Percentiles rank a stretch among this genome's conserved stretches.
These are phyloP conservation scores for Eimeria nieschulzi DNA, from an alignment of 169 alveolate species.

Conservation along the genomic window DNA sequence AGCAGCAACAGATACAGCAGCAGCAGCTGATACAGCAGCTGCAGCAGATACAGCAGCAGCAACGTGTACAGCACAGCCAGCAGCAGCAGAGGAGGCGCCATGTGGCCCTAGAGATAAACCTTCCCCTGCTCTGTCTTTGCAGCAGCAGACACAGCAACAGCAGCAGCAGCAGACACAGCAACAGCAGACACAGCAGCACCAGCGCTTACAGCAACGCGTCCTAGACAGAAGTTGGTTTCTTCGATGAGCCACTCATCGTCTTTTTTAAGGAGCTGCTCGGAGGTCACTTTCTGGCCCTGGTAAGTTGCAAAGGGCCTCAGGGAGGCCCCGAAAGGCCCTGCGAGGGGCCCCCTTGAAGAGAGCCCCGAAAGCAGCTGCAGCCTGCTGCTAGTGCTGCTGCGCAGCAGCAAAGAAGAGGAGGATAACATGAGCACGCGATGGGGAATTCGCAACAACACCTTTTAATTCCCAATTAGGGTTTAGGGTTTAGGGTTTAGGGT, in stretches of 20 bases:
- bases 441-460: neutral
- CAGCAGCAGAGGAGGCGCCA: slow-evolving; percentile 13
- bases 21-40: neutral
- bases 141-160: slow-evolving; percentile 35
- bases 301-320: slow-evolving; percentile 62
- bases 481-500: neutral
- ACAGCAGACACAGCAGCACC: neutral
- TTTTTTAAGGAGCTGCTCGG: slow-evolving; percentile 88
- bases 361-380: no score
- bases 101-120: neutral
- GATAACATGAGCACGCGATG: neutral
- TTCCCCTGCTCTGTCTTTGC: neutral
- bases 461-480: neutral
- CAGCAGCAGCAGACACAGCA: slow-evolving; percentile 11
- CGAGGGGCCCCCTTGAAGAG: slow-evolving; percentile 16
- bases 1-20: slow-evolving; percentile 23
- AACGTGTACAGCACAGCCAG: slow-evolving; percentile 41
- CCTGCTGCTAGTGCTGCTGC: neutral
- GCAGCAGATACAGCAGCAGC: neutral
- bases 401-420: neutral
- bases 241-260: slow-evolving; percentile 93
- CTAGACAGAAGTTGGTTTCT: slow-evolving; percentile 94
- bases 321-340: slow-evolving; percentile 23
- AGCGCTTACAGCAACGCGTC: slow-evolving; percentile 86
- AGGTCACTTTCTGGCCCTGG: slow-evolving; percentile 88